phyloP scores from a whole-genome alignment of 1,284 basidiomycete species.

The Fomitopsis betulina region DNA sequence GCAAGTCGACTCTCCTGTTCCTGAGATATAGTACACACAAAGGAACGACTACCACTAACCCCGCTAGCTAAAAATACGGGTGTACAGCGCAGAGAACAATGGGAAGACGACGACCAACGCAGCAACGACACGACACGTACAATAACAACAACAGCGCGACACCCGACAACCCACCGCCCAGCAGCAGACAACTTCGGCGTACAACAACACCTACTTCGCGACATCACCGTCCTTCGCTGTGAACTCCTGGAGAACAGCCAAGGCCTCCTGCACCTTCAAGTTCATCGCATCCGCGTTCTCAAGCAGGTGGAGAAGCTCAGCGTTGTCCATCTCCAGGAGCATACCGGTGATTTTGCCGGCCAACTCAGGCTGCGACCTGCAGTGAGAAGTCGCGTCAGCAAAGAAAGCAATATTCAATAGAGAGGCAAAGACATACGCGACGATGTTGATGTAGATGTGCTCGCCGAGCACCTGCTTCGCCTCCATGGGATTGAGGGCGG shows the following conservation, averaged over 20 bases:
- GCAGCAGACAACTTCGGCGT: conserved; percentile 16
- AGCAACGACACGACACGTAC: conserved; percentile 14
- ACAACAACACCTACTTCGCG: conserved; percentile 18
- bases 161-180: conserved; percentile 6
- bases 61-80: conserved; percentile 24
- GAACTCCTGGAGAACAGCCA: conserved; percentile 78
- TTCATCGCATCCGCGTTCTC: conserved; percentile 79
- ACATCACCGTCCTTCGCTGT: conserved; percentile 43
- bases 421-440: conserved; percentile 47
- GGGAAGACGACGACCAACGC: conserved; percentile 18
- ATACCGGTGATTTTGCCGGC: conserved; percentile 98
- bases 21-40: conserved; percentile 52
- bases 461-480: conserved; percentile 98
- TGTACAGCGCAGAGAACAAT: conserved; percentile 24
- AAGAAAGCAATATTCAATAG: conserved; percentile 5
- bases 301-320: conserved; percentile 83
- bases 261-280: conserved; percentile 86
- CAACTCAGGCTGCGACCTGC: conserved; percentile 74
- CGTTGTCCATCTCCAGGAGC: conserved; percentile 97
- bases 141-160: conserved; percentile 8
- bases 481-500: conserved; percentile 76
- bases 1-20: conserved; percentile 46
- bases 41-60: conserved; percentile 54
- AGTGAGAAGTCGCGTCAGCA: neutral
- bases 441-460: conserved; percentile 87